Evolutionary conservation across 352 stramenopile species (phyloP).

Genomic region (Pythium monospermum): DNA sequence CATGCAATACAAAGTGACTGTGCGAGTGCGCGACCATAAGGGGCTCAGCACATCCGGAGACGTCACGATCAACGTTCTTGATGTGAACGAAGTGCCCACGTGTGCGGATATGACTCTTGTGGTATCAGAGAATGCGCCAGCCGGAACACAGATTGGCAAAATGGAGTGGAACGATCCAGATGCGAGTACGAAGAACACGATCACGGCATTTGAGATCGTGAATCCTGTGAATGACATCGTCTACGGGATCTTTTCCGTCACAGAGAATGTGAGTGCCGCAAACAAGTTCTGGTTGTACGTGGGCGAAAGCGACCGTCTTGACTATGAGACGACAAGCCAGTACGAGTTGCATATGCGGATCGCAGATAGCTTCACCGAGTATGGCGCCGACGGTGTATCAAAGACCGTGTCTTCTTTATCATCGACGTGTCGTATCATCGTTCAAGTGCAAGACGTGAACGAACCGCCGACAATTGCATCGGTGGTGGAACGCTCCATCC

Average conservation of each 20-base stretch:
- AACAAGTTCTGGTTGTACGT: conserved; percentile 8
- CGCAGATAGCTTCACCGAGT: conserved; percentile 18
- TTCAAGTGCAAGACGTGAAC: conserved; percentile 42
- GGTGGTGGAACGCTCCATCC: conserved; percentile 19
- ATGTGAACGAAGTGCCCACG: conserved; percentile 28
- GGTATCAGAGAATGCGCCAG: conserved; percentile 27
- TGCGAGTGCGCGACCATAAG: conserved; percentile 42
- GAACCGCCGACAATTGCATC: conserved; percentile 33
- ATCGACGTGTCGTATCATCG: conserved; percentile 27
- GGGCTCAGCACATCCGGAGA: conserved; percentile 25
- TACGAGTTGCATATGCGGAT: conserved; percentile 19
- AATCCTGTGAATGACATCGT: conserved; percentile 7
- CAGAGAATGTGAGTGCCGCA: not conserved
- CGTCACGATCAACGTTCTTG: conserved; percentile 19
- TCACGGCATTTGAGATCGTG: conserved; percentile 43
- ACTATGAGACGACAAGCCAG: conserved; percentile 15
- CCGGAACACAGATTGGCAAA: conserved; percentile 16
- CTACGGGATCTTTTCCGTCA: conserved; percentile 16
- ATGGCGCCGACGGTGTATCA: not conserved
- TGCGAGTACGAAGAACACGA: conserved; percentile 28
- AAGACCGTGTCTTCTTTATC: conserved; percentile 33
- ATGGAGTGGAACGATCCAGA: conserved; percentile 43
- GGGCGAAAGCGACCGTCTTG: conserved; percentile 2
- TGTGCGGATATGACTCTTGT: conserved; percentile 14
- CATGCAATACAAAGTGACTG: conserved; percentile 21